A percentile compares a stretch with the other conserved stretches of the same genome.
Evolutionary conservation across 768 basidiomycete species (phyloP).

Genomic region (Clavulina sp.): DNA sequence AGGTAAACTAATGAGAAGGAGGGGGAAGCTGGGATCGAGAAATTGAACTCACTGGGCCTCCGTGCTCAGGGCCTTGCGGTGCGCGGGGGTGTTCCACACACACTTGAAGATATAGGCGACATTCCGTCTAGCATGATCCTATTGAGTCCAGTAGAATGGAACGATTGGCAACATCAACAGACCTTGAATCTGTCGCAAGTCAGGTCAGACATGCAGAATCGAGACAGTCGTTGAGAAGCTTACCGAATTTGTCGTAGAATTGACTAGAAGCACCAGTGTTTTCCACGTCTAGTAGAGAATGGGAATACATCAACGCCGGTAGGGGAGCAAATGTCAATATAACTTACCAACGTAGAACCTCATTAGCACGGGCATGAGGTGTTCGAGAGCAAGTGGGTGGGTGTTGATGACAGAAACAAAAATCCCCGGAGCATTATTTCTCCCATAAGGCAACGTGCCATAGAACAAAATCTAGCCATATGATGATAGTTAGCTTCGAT

Average conservation of each 20-base stretch:
- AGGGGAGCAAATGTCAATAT: not conserved
- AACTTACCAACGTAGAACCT: conserved; percentile 81
- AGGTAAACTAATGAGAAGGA: not conserved
- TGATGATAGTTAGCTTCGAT: not conserved
- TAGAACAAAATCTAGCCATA: conserved; percentile 47
- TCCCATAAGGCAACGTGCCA: conserved; percentile 43
- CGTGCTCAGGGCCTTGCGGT: conserved; percentile 67
- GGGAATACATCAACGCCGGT: not conserved
- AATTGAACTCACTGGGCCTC: conserved; percentile 43
- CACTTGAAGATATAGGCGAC: conserved; percentile 76
- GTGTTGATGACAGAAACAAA: conserved; percentile 70
- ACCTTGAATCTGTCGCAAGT: conserved; percentile 34
- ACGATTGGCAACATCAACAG: no score
- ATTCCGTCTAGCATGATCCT: conserved; percentile 41
- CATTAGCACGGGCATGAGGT: conserved; percentile 82
- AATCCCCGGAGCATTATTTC: conserved; percentile 50
- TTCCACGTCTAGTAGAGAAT: conserved; percentile 59
- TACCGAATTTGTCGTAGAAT: conserved; percentile 96
- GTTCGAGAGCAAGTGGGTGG: conserved; percentile 67
- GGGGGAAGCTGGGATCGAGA: not conserved
- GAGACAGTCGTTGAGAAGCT: conserved; percentile 17
- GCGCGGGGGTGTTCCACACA: conserved; percentile 80
- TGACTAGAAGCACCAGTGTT: conserved; percentile 94
- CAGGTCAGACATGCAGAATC: conserved; percentile 6
- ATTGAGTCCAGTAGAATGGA: conserved; percentile 9